These are phyloP conservation scores for Gynandropsis gynandra DNA, from an alignment of 345 rosid genomes.

Conservation along the genomic window DNA sequence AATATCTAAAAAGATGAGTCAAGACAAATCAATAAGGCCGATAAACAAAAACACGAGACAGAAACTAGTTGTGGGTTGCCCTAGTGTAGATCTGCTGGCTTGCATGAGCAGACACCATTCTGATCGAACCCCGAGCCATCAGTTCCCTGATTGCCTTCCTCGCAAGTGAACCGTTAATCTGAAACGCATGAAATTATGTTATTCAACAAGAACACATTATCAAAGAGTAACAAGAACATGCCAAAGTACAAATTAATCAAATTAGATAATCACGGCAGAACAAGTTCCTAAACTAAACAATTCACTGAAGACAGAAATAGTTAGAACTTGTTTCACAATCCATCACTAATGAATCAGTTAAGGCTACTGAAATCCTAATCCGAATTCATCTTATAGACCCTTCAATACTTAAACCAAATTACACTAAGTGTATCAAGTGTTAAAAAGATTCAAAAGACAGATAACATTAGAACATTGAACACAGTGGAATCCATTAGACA, in stretches of 20 bases:
- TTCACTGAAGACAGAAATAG: too few relatives aligned
- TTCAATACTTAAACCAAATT: background rate
- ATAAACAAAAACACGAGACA: too few relatives aligned
- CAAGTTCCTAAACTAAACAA: too few relatives aligned
- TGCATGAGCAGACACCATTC: constrained; percentile 69
- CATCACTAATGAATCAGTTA: background rate
- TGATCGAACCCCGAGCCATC: constrained; percentile 70
- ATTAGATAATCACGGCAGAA: too few relatives aligned
- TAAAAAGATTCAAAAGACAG: background rate
- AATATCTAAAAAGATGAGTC: background rate
- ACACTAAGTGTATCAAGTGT: too few relatives aligned
- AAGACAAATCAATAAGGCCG: too few relatives aligned
- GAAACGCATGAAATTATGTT: constrained; percentile 1
- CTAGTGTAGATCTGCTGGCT: constrained; percentile 88
- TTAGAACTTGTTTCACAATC: too few relatives aligned
- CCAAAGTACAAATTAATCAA: background rate
- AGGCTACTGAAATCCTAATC: background rate
- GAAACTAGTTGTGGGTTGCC: constrained; percentile 51
- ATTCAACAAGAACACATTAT: background rate
- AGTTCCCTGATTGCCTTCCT: constrained; percentile 63
- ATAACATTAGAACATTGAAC: background rate
- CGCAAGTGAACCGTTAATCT: constrained; percentile 75
- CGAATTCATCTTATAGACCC: constrained; percentile 2
- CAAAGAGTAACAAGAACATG: background rate
- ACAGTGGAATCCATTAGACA: background rate